Evolutionary conservation across 2,329 filamentous ascomycete species (phyloP), one percentile per base, ranked within the genome.

Genomic region (Venturia carpophila): DNA sequence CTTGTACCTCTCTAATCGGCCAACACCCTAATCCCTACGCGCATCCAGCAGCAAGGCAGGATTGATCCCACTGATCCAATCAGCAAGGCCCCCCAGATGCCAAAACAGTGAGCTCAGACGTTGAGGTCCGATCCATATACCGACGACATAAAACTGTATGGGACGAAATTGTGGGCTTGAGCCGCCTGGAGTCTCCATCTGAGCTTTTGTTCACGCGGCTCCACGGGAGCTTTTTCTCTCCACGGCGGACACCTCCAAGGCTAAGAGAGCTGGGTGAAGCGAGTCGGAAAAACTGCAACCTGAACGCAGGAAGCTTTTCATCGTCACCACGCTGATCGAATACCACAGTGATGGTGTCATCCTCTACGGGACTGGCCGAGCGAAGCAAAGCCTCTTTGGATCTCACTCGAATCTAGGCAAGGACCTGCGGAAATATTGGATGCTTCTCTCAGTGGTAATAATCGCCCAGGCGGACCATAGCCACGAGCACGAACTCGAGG

Each of bases 401-500:
- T n/a, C n/a, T n/a, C n/a, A n/a, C n/a, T n/a, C n/a, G n/a, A n/a
- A n/a, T n/a, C n/a, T n/a, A n/a, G n/a, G n/a, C n/a, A n/a, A n/a
- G n/a, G n/a, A n/a, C n/a, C n/a, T n/a, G n/a, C n/a, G n/a, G n/a
- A n/a, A n/a, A n/a, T n/a, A n/a, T n/a, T n/a, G n/a, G n/a, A n/a
- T n/a, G n/a, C n/a, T n/a, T n/a, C n/a, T n/a, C n/a, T n/a, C n/a
- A n/a, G n/a, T n/a, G n/a, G n/a, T n/a, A n/a, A n/a, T n/a, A n/a
- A n/a, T n/a, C n/a, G n/a, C n/a, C n/a, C n/a, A n/a, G n/a, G n/a
- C n/a, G n/a, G n/a, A n/a, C n/a, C n/a, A n/a, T n/a, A n/a, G n/a
- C n/a, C n/a, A n/a, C n/a, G n/a, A n/a, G n/a, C 72, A 75, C 30
- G 72, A 72, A n/a, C 71, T 78, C 3, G 72, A 73, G 0, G 70